Conservation (phyloP, 2,329 filamentous ascomycete genomes). For the Karstenula rhodostoma region DNA sequence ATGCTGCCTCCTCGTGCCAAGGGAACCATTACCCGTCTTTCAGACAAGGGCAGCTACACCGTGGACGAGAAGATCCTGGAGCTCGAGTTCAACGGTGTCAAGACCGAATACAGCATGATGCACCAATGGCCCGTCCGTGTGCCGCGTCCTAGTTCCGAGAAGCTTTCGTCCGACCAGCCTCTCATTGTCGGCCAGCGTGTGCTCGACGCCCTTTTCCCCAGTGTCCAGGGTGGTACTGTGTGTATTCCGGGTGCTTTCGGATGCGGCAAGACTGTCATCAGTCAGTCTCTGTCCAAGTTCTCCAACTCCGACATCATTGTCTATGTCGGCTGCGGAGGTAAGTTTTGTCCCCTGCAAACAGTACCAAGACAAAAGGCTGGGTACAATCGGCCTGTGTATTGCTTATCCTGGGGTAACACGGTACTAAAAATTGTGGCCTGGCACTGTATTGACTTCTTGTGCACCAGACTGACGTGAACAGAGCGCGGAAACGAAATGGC, state of each 20-base stretch:
- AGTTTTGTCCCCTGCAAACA: neutral
- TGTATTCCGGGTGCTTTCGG: conserved; percentile 98
- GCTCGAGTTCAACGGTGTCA: conserved; percentile 96
- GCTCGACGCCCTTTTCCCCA: conserved; percentile 93
- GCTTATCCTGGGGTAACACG: too few relatives aligned
- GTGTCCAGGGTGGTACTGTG: conserved; percentile 95
- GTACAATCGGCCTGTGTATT: too few relatives aligned
- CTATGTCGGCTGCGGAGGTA: conserved; percentile 75
- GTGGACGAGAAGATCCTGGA: conserved; percentile 94
- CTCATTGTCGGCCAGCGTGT: conserved; percentile 98
- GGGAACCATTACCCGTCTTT: conserved; percentile 91
- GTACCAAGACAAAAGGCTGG: too few relatives aligned
- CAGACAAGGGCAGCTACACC: conserved; percentile 89
- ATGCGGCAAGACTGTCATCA: conserved; percentile 99
- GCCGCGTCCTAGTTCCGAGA: conserved; percentile 89
- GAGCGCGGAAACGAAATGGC: conserved; percentile 99
- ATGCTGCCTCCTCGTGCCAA: conserved; percentile 87
- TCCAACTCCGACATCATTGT: conserved; percentile 99
- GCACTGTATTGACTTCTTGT: neutral
- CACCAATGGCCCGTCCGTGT: conserved; percentile 98
- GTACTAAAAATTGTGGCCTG: too few relatives aligned
- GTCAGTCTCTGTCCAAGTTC: conserved; percentile 98
- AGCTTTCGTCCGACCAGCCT: conserved; percentile 85
- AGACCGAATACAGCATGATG: conserved; percentile 97
- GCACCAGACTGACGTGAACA: neutral